Evolutionary conservation across 192 early-diverging fungal species (phyloP).

Genomic region (Umbelopsis sp.): DNA sequence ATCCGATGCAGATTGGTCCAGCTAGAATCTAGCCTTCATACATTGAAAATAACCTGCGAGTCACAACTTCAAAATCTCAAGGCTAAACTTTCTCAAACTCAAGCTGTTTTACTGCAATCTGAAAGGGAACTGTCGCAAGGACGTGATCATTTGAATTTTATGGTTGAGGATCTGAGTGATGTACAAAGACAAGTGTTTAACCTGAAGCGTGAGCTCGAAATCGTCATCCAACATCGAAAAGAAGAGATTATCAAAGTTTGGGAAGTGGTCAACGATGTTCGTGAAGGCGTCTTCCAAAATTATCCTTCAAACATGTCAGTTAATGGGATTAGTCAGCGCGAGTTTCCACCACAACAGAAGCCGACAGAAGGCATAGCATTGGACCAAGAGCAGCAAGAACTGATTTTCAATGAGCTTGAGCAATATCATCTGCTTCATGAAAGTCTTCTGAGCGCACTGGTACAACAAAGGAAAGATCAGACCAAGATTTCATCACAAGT

Average conservation of each 20-base stretch:
- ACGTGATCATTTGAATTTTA: conserved; percentile 39
- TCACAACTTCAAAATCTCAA: conserved; percentile 40
- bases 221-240: conserved; percentile 49
- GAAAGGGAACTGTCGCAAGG: conserved; percentile 46
- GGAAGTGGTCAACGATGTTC: conserved; percentile 56
- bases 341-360: neutral
- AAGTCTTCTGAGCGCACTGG: conserved; percentile 44
- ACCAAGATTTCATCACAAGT: conserved; percentile 43
- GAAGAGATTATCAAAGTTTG: conserved; percentile 55
- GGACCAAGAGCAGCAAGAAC: conserved; percentile 46
- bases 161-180: conserved; percentile 53
- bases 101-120: conserved; percentile 42
- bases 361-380: conserved; percentile 27
- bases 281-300: conserved; percentile 24
- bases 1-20: conserved; percentile 42
- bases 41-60: conserved; percentile 42
- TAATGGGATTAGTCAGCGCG: conserved; percentile 25
- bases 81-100: conserved; percentile 40
- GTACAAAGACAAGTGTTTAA: conserved; percentile 46
- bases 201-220: conserved; percentile 50
- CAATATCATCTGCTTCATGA: conserved; percentile 46
- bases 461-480: conserved; percentile 52
- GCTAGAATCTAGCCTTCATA: conserved; percentile 45
- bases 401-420: conserved; percentile 53
- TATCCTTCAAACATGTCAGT: conserved; percentile 23